phyloP scores from a whole-genome alignment of 2,329 filamentous ascomycete species.

The Beauveria asiatica region DNA sequence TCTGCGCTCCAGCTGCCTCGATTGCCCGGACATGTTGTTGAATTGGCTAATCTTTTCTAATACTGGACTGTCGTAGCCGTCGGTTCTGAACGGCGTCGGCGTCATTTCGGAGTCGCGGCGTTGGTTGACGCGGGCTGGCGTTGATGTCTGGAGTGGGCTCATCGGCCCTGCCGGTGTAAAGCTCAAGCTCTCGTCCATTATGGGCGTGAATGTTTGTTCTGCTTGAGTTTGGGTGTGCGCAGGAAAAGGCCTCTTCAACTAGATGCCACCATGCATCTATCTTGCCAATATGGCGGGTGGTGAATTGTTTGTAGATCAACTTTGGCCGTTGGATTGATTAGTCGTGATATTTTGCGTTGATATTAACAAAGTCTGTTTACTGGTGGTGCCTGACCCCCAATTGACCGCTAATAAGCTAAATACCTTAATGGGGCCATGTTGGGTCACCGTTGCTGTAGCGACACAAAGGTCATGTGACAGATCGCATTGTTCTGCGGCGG shows the following conservation, averaged over 20 bases:
- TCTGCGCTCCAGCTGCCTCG: slow-evolving; percentile 55
- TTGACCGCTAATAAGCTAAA: not conserved
- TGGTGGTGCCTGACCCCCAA: slow-evolving; percentile 2
- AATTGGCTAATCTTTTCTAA: slow-evolving; percentile 65
- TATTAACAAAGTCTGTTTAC: slow-evolving; percentile 10
- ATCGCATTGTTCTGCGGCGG: slow-evolving; percentile 2
- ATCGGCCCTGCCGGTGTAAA: slow-evolving; percentile 46
- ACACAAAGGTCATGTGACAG: slow-evolving; percentile 6
- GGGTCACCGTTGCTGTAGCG: slow-evolving; percentile 13
- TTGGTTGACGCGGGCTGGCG: slow-evolving; percentile 56
- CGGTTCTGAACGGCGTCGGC: slow-evolving; percentile 27
- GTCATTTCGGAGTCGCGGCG: slow-evolving; percentile 29
- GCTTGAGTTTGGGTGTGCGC: too few relatives aligned
- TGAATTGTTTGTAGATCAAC: not conserved
- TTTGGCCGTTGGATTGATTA: not conserved
- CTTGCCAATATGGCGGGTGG: not conserved
- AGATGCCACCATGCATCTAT: slow-evolving; percentile 1
- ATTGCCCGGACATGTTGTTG: slow-evolving; percentile 55
- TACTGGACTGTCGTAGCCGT: slow-evolving; percentile 50
- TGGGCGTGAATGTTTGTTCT: not conserved
- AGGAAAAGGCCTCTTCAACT: not conserved
- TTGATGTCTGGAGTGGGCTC: slow-evolving; percentile 48
- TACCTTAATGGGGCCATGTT: not conserved
- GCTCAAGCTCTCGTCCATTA: slow-evolving; percentile 14
- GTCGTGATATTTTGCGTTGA: slow-evolving; percentile 3